phyloP scores from a whole-genome alignment of 2,329 filamentous ascomycete genomes.

The Alternaria ethzedia region DNA sequence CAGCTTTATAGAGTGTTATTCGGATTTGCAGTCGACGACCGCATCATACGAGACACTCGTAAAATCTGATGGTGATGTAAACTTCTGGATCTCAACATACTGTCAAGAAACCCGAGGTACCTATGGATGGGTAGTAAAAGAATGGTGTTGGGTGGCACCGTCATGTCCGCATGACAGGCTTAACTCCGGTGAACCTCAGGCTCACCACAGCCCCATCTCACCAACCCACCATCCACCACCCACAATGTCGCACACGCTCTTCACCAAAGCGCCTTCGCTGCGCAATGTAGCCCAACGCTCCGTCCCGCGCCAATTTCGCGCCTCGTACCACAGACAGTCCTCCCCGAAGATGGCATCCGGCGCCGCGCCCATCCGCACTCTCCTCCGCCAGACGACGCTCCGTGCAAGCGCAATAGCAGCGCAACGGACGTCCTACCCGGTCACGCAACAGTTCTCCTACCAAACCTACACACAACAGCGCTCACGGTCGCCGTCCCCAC shows the following conservation, averaged over 20 bases:
- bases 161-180: slow-evolving; percentile 3
- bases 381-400: slow-evolving; percentile 38
- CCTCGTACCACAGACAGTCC: slow-evolving; percentile 22
- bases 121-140: not conserved
- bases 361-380: slow-evolving; percentile 32
- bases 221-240: slow-evolving; percentile 5
- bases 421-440: slow-evolving; percentile 28
- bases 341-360: slow-evolving; percentile 33
- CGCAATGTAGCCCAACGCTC: slow-evolving; percentile 15
- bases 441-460: slow-evolving; percentile 27
- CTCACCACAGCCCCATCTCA: slow-evolving; percentile 12
- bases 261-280: slow-evolving; percentile 17
- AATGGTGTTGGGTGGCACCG: not conserved
- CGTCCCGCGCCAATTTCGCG: slow-evolving; percentile 10
- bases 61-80: not conserved
- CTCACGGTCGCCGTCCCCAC: slow-evolving; percentile 31
- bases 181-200: slow-evolving; percentile 26
- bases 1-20: not conserved
- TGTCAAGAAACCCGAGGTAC: not conserved
- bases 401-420: slow-evolving; percentile 32
- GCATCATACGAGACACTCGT: not conserved
- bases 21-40: not conserved
- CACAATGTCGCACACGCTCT: slow-evolving; percentile 23
- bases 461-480: slow-evolving; percentile 16
- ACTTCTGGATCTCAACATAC: not conserved